Evolutionary conservation across 1,284 basidiomycete genomes (phyloP).

Genomic region (Pisolithus thermaeus): DNA sequence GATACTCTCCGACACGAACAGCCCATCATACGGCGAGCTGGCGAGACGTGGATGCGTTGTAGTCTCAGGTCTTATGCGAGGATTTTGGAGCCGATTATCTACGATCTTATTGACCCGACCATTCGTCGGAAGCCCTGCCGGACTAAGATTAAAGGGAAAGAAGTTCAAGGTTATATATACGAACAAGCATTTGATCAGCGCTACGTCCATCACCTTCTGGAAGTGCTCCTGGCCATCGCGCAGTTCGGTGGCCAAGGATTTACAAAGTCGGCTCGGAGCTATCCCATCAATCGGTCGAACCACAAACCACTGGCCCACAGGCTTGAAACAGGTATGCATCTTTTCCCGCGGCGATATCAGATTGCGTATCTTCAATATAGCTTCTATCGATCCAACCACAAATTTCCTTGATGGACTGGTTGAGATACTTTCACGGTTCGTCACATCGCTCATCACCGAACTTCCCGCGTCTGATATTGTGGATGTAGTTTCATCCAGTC

Average conservation of each 20-base stretch:
- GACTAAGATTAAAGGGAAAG: constrained; percentile 55
- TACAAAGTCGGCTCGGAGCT: constrained; percentile 59
- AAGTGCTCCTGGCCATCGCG: constrained; percentile 73
- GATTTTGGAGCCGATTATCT: constrained; percentile 84
- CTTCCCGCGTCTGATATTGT: not conserved
- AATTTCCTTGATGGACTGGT: constrained; percentile 74
- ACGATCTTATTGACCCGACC: constrained; percentile 67
- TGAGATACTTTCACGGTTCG: constrained; percentile 63
- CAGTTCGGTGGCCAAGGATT: constrained; percentile 88
- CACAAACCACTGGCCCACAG: constrained; percentile 55
- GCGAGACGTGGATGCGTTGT: constrained; percentile 95
- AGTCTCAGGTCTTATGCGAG: constrained; percentile 84
- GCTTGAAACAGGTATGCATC: constrained; percentile 47
- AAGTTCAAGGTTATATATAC: constrained; percentile 64
- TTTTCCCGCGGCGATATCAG: not conserved
- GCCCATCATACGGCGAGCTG: constrained; percentile 66
- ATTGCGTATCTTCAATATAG: constrained; percentile 31
- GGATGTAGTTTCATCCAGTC: constrained; percentile 64
- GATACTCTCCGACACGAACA: constrained; percentile 78
- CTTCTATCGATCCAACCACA: constrained; percentile 48
- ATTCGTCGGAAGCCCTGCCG: constrained; percentile 49
- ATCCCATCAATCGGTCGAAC: constrained; percentile 55
- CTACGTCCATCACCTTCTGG: constrained; percentile 64
- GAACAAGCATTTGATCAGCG: constrained; percentile 75
- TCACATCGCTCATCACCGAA: constrained; percentile 2